Evolutionary conservation across 352 stramenopile genomes (phyloP), one percentile per base, ranked within the genome.

Genomic region (Phytophthora ohioensis): DNA sequence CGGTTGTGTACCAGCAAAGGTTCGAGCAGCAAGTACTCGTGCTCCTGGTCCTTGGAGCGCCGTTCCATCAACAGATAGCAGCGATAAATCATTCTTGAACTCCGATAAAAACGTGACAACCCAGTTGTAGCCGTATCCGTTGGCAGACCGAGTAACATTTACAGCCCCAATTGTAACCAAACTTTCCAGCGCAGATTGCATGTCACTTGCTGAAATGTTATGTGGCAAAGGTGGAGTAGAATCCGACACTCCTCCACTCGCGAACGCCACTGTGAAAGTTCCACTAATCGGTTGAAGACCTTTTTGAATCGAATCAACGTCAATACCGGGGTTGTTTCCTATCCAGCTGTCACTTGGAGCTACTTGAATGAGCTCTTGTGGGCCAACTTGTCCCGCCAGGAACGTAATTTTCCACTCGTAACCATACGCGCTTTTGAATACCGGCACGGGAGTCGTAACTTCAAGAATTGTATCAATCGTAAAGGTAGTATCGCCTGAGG

Each of bases 81-180:
- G 60, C 6, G 81, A 84, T 9, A 97, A 73, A 27, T 97, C 82
- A 49, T 78, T 79, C 32, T 84, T 91, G 21, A 96, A 69, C 17
- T 97, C 91, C n/a, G 79, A 92, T 10, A 97, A 15, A 74, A 99
- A 99, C 9, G 89, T 98, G 32, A 99, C 84, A 46, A 98, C 69
- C 91, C 97, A 99, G 60, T 98, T 98, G 78, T 93, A 97, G 0
- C 97, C 97, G 74, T 98, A 98, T 30, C 97, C 97, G 67, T 99
- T 99, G 1, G 49, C 4, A 9, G 83, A 90, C 7, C 91, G 78
- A 2, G 78, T 86, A 5, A 99, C 95, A 38, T 87, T 79, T 1
- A 99, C 96, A 45, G 92, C 76, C 9, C 91, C 85, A 60, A 99
- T 82, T 0, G 92, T 96, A 45, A 91, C 71, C 3, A 99, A 79